These are phyloP conservation scores for Lenwebbia sp. DNA, from an alignment of 345 rosid genomes.

Conservation along the genomic window DNA sequence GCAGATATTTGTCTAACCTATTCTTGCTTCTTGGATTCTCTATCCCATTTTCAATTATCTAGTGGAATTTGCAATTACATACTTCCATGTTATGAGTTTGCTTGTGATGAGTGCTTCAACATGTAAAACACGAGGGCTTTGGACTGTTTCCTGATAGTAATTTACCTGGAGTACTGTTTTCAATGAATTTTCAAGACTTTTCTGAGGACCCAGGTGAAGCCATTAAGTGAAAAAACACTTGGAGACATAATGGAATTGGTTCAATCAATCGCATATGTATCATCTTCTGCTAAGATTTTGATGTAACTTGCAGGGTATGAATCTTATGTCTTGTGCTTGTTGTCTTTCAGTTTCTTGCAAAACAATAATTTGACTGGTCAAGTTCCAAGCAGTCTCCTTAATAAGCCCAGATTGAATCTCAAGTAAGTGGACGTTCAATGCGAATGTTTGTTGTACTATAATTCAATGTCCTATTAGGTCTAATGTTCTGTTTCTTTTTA, in stretches of 20 bases:
- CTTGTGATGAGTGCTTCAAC: not conserved
- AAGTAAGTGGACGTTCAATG: conserved; percentile 26
- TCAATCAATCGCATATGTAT: not conserved
- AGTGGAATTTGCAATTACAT: not conserved
- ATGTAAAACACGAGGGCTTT: not conserved
- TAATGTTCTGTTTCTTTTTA: conserved; percentile 9
- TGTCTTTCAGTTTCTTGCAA: conserved; percentile 56
- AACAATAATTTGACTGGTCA: conserved; percentile 82
- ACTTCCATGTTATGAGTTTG: not conserved
- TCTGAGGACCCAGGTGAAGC: not conserved
- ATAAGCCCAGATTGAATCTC: conserved; percentile 40
- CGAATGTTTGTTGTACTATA: not conserved
- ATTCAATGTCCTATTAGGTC: not conserved
- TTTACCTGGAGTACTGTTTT: not conserved
- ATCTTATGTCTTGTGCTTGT: not conserved
- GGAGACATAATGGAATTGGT: not conserved
- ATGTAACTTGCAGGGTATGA: not conserved
- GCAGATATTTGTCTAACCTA: not conserved
- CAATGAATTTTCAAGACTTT: not conserved
- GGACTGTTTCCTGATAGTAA: not conserved
- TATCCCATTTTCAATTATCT: not conserved
- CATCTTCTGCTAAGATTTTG: not conserved
- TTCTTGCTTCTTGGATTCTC: not conserved
- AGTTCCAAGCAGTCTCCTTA: conserved; percentile 40
- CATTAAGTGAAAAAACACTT: not conserved